Base-by-base conservation (phyloP, 2,329 filamentous ascomycete species). In the Tolypocladium sp. region DNA sequence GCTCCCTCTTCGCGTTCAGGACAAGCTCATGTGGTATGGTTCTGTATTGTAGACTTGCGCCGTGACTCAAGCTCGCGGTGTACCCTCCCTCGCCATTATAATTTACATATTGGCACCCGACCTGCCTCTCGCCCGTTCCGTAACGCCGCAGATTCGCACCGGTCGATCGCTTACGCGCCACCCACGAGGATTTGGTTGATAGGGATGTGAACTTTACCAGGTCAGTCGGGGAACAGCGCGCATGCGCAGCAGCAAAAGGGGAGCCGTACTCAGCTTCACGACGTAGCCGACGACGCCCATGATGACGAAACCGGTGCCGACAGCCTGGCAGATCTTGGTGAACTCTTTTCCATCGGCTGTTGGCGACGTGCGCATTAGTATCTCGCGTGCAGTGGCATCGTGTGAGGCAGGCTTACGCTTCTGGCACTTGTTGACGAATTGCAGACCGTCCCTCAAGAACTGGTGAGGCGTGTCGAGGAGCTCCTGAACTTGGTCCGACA, bases 281-380 rank as follows among this genome's bases (percentile, higher is more conserved):
- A 89, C 73, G 74, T 88, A 89, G 63, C 86, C 86, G 60, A 88
- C 86, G 55, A 84, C 83, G 63, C 85, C 85, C 85, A 88, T 88
- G 73, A 88, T 81, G 63, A 89, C 73, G 75, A 89, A 89, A 61
- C 86, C 86, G 63, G 87, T 81, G 60, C 85, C 86, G 62, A 89
- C 86, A 62, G 86, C 86, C 75, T 80, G 78, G 70, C 74, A 77
- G 59, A 78, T 72, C 64, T 74, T 73, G 58, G 76, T 67, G 63
- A 78, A 78, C 66, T 78, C 76, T 63, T 74, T 72, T 63, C 72
- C 69, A 58, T 78, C 76, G 59, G 75, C 75, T 76, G 57, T 42
- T 44, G 30, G 55, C 33, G 51, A 40, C 46, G 33, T 7, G 35
- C 42, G 37, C 38, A 20, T 46, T 59, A 35, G 22, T 8, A 46